These are phyloP conservation scores for Asterophora parasitica DNA, from an alignment of 768 basidiomycete species.

Conservation along the genomic window DNA sequence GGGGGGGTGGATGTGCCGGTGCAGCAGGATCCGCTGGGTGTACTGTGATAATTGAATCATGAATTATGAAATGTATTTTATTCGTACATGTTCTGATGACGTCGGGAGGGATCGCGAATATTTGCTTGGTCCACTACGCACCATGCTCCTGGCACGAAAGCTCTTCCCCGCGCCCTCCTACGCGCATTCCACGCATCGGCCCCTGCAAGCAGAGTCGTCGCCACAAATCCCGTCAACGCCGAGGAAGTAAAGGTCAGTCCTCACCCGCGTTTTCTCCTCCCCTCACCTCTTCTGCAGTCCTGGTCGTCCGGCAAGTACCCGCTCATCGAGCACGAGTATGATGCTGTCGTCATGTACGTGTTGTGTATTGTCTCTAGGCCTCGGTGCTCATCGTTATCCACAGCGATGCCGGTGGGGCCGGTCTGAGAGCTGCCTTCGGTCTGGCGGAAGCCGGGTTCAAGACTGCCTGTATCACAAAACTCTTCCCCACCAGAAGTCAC, in stretches of 20 bases:
- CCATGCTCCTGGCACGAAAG: constrained; percentile 34
- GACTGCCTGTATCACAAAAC: constrained; percentile 98
- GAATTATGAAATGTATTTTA: too few relatives aligned
- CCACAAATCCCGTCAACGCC: constrained; percentile 73
- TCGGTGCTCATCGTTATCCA: constrained; percentile 4
- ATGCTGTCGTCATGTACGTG: constrained; percentile 97
- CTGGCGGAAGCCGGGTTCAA: constrained; percentile 98
- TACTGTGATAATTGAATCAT: too few relatives aligned
- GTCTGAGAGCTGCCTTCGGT: constrained; percentile 96
- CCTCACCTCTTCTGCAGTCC: constrained; percentile 38
- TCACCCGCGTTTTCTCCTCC: constrained; percentile 9
- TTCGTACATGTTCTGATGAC: too few relatives aligned
- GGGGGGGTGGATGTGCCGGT: constrained; percentile 17
- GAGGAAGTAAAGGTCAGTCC: constrained; percentile 70
- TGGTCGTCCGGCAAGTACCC: constrained; percentile 90
- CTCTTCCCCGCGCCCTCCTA: constrained; percentile 48
- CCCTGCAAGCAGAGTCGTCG: constrained; percentile 54
- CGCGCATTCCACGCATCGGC: constrained; percentile 67
- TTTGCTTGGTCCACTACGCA: constrained; percentile 14
- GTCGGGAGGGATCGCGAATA: constrained; percentile 27
- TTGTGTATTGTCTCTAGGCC: not conserved
- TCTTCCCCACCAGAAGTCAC: constrained; percentile 97
- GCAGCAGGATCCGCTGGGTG: constrained; percentile 38
- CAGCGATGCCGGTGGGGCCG: constrained; percentile 97
- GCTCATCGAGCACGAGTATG: constrained; percentile 97